These are phyloP conservation scores for Ophioceras dolichostomum DNA, from an alignment of 2,329 filamentous ascomycete species.

Conservation along the genomic window DNA sequence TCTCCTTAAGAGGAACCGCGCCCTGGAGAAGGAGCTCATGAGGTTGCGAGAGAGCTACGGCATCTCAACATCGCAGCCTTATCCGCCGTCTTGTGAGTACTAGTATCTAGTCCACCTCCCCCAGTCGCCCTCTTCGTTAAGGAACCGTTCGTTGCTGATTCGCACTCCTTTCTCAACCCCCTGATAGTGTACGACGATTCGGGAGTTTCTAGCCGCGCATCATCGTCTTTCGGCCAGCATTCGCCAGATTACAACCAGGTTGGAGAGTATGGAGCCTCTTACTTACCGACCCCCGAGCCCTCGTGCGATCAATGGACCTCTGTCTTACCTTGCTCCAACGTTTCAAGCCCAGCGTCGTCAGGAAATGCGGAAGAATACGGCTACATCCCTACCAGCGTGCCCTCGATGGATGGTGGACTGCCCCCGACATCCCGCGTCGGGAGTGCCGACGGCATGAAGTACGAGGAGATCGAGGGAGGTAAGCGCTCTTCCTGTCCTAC, in stretches of 20 bases:
- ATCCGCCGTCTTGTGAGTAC: slow-evolving; percentile 26
- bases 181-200: slow-evolving; percentile 3
- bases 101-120: no score
- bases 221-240: slow-evolving; percentile 24
- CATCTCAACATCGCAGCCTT: slow-evolving; percentile 24
- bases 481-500: background rate
- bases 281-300: slow-evolving; percentile 26
- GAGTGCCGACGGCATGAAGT: slow-evolving; percentile 21
- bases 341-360: slow-evolving; percentile 36
- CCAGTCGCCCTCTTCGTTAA: no score
- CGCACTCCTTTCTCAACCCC: no score
- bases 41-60: slow-evolving; percentile 31
- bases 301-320: slow-evolving; percentile 34
- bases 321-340: slow-evolving; percentile 30
- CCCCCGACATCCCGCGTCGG: slow-evolving; percentile 15
- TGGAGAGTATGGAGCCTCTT: slow-evolving; percentile 27
- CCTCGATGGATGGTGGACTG: slow-evolving; percentile 26
- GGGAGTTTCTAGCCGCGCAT: slow-evolving; percentile 28
- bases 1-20: slow-evolving; percentile 37
- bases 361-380: slow-evolving; percentile 35
- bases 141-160: no score
- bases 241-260: slow-evolving; percentile 25
- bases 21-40: slow-evolving; percentile 39
- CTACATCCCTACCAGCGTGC: slow-evolving; percentile 38
- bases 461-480: slow-evolving; percentile 20